These are phyloP conservation scores for Tranzscheliella williamsii DNA, from an alignment of 1,284 basidiomycete species.

Conservation along the genomic window DNA sequence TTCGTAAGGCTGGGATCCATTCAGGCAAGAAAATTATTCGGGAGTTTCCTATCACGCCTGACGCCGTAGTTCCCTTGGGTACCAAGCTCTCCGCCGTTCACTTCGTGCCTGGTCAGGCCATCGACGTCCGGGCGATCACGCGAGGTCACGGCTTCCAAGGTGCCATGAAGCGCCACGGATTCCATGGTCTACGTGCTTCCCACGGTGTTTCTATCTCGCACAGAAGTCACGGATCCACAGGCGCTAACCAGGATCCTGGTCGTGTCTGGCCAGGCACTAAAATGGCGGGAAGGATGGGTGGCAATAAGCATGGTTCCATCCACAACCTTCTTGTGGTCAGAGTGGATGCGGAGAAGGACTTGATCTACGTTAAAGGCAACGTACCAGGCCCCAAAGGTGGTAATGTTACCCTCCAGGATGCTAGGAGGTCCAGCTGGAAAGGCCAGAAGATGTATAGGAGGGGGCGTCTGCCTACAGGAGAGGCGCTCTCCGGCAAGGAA, in stretches of 20 bases:
- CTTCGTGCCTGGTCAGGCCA: constrained; percentile 95
- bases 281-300: constrained; percentile 95
- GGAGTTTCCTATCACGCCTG: constrained; percentile 85
- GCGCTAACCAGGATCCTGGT: constrained; percentile 86
- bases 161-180: constrained; percentile 95
- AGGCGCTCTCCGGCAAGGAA: constrained; percentile 72
- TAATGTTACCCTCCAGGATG: constrained; percentile 61
- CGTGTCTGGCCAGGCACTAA: constrained; percentile 95
- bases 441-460: constrained; percentile 51
- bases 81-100: constrained; percentile 87
- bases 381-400: constrained; percentile 66
- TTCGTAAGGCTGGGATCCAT: constrained; percentile 76
- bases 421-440: constrained; percentile 54
- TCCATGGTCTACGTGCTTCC: constrained; percentile 85
- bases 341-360: constrained; percentile 80
- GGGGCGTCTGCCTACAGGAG: constrained; percentile 61
- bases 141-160: constrained; percentile 96
- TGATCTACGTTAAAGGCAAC: constrained; percentile 77
- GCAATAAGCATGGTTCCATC: constrained; percentile 63
- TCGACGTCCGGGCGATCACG: constrained; percentile 91
- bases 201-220: constrained; percentile 97
- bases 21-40: constrained; percentile 79
- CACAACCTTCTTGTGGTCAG: constrained; percentile 85
- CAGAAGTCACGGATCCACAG: constrained; percentile 88
- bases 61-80: constrained; percentile 87